Conservation (phyloP, 106 monocot genomes). For the Vanilla planifolia region DNA sequence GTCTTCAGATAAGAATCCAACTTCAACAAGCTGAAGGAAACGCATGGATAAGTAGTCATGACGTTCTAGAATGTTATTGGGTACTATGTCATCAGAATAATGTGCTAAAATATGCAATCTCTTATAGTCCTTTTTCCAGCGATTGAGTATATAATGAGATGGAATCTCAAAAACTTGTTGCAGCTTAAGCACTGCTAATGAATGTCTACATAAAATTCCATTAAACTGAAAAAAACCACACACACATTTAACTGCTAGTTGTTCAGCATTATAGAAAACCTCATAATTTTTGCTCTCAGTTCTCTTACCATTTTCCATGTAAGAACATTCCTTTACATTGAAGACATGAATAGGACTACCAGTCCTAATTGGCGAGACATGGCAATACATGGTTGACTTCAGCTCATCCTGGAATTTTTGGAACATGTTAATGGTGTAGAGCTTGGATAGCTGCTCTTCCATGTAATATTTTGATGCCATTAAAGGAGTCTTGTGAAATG, state of each 20-base stretch:
- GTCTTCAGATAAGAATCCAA: constrained; percentile 42
- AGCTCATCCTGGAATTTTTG: constrained; percentile 75
- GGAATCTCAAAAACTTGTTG: constrained; percentile 65
- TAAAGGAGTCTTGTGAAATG: constrained; percentile 33
- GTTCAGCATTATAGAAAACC: constrained; percentile 43
- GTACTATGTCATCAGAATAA: constrained; percentile 11
- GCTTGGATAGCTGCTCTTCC: constrained; percentile 64
- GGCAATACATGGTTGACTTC: constrained; percentile 62
- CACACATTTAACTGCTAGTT: constrained; percentile 39
- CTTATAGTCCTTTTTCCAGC: constrained; percentile 75
- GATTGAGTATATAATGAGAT: constrained; percentile 45
- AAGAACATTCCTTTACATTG: constrained; percentile 66
- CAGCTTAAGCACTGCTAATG: constrained; percentile 50
- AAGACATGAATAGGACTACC: constrained; percentile 36
- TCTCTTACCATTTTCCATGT: constrained; percentile 47
- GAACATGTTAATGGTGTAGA: constrained; percentile 71
- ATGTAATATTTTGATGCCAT: constrained; percentile 56
- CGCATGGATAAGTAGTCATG: constrained; percentile 27
- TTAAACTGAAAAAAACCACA: constrained; percentile 61
- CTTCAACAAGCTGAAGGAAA: constrained; percentile 40
- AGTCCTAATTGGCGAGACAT: constrained; percentile 30
- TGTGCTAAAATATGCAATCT: constrained; percentile 31
- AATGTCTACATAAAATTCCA: constrained; percentile 74
- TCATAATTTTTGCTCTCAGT: constrained; percentile 40
- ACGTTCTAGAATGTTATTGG: constrained; percentile 21